Evolutionary conservation across 768 basidiomycete genomes (phyloP).

Genomic region (Galerina marginata): DNA sequence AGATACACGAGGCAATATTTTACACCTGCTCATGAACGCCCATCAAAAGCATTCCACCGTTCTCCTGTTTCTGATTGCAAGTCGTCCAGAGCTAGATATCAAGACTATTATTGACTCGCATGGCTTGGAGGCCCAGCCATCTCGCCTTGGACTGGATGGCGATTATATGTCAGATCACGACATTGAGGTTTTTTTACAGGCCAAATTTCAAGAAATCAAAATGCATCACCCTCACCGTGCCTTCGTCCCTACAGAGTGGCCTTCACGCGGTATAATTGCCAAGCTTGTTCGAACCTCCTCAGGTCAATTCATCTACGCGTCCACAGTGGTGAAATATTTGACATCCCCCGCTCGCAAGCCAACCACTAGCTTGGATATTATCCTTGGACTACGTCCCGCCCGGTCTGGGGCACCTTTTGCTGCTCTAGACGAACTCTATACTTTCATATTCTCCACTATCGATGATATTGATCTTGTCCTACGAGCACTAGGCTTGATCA

Average conservation of each 20-base stretch:
- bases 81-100: slow-evolving; percentile 34
- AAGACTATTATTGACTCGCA: slow-evolving; percentile 2
- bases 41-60: slow-evolving; percentile 15
- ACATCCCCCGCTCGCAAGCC: slow-evolving; percentile 18
- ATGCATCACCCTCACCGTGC: neutral
- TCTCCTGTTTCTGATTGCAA: slow-evolving; percentile 29
- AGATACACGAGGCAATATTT: slow-evolving; percentile 14
- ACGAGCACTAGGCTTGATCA: too few species aligned
- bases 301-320: slow-evolving; percentile 31
- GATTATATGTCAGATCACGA: slow-evolving; percentile 18
- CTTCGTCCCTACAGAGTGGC: slow-evolving; percentile 22
- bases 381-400: slow-evolving; percentile 11
- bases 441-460: slow-evolving; percentile 7
- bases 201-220: slow-evolving; percentile 20
- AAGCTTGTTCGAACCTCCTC: slow-evolving; percentile 25
- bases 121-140: neutral
- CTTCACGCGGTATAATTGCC: slow-evolving; percentile 20
- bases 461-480: neutral
- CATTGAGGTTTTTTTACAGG: slow-evolving; percentile 21
- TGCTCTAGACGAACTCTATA: slow-evolving; percentile 16
- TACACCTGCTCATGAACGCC: slow-evolving; percentile 12
- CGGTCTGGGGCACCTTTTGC: slow-evolving; percentile 8
- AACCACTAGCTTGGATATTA: slow-evolving; percentile 11
- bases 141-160: slow-evolving; percentile 11
- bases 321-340: slow-evolving; percentile 31